These are phyloP conservation scores for Trametes pubescens DNA, from an alignment of 1,284 basidiomycete species.

Conservation along the genomic window DNA sequence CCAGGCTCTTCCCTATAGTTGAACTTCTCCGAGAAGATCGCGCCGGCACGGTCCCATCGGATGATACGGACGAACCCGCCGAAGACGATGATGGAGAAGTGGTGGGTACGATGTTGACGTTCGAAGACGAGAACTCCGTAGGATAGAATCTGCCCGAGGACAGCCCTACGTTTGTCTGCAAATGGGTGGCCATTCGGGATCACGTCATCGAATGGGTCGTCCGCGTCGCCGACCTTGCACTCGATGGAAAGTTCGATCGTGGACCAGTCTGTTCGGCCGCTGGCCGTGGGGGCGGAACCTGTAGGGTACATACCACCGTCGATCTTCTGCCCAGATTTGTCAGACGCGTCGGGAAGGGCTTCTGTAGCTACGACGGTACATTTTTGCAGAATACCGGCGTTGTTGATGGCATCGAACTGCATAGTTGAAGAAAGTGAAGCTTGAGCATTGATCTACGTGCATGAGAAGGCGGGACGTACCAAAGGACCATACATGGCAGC, in stretches of 20 bases:
- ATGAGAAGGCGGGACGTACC: too few species aligned
- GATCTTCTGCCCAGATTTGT: too few species aligned
- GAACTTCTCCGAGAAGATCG: slow-evolving; percentile 14
- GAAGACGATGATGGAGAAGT: slow-evolving; percentile 11
- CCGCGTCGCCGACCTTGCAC: not conserved
- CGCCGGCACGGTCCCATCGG: slow-evolving; percentile 18
- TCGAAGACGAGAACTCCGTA: not conserved
- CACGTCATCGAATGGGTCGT: not conserved
- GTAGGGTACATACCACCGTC: too few species aligned
- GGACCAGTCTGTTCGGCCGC: not conserved
- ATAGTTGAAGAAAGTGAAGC: too few species aligned
- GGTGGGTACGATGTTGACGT: slow-evolving; percentile 12
- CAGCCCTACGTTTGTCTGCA: not conserved
- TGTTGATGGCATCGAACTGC: too few species aligned
- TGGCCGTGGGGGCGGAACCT: too few species aligned
- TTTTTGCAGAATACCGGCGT: too few species aligned
- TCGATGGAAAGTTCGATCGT: not conserved
- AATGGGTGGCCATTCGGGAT: not conserved
- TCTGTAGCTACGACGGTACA: too few species aligned
- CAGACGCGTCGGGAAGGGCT: too few species aligned
- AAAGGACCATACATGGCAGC: too few species aligned
- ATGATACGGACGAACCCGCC: slow-evolving; percentile 14
- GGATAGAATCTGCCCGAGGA: not conserved
- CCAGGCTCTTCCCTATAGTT: slow-evolving; percentile 9
- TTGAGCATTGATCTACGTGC: too few species aligned